Conservation (phyloP, 768 basidiomycete genomes). For the Kwoniella mangroviensis region DNA sequence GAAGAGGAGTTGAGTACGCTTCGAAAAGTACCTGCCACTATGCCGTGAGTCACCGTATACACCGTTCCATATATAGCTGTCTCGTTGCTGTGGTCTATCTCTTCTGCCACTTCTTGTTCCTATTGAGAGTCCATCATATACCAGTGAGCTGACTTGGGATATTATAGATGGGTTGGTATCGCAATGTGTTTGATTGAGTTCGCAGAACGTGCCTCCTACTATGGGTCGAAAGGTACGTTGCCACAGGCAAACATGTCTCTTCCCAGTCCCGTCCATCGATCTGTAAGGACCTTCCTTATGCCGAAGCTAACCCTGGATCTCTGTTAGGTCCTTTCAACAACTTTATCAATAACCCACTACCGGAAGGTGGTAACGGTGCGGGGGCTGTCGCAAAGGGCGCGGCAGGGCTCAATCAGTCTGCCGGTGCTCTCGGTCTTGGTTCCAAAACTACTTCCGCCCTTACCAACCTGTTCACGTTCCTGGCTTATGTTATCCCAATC, state of each 20-base stretch:
- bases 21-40: conserved; percentile 38
- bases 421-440: conserved; percentile 52
- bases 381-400: conserved; percentile 45
- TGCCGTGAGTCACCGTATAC: conserved; percentile 32
- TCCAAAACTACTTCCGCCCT: conserved; percentile 39
- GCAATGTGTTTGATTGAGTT: conserved; percentile 58
- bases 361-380: conserved; percentile 45
- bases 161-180: conserved; percentile 30
- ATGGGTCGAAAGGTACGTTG: conserved; percentile 32
- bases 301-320: too few species aligned
- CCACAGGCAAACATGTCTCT: too few species aligned
- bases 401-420: conserved; percentile 33
- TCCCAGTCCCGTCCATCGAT: conserved; percentile 16
- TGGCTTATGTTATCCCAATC: conserved; percentile 51
- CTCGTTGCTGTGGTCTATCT: too few species aligned
- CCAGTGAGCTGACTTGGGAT: not conserved
- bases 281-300: conserved; percentile 28
- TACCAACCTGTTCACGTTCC: conserved; percentile 47
- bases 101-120: too few species aligned
- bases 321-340: conserved; percentile 18
- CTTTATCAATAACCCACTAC: conserved; percentile 43
- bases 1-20: conserved; percentile 36
- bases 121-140: too few species aligned
- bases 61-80: too few species aligned
- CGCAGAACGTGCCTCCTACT: conserved; percentile 52